Percentiles rank a stretch among this genome's conserved stretches.
phyloP scores from a whole-genome alignment of 2,329 filamentous ascomycete species.

The Emergomyces africanus region DNA sequence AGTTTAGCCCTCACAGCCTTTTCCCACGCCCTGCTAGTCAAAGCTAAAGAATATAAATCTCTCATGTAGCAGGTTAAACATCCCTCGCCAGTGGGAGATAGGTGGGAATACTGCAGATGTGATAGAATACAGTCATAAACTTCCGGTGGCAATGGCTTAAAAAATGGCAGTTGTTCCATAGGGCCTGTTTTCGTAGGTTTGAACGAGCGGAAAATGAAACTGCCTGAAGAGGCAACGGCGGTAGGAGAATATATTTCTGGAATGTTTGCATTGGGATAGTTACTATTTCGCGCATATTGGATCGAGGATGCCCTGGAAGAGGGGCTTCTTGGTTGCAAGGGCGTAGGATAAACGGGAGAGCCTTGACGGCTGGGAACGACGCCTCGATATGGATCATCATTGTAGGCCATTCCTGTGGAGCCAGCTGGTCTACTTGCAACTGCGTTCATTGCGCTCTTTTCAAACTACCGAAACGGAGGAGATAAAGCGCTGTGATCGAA shows the following conservation, averaged over 20 bases:
- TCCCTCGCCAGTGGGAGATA: slow-evolving; percentile 24
- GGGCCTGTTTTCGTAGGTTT: slow-evolving; percentile 25
- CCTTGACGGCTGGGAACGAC: slow-evolving; percentile 14
- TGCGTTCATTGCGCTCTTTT: slow-evolving; percentile 25
- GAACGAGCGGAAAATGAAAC: slow-evolving; percentile 22
- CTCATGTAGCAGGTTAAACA: slow-evolving; percentile 43
- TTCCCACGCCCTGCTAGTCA: slow-evolving; percentile 46
- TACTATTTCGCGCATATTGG: slow-evolving; percentile 12
- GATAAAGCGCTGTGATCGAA: neutral
- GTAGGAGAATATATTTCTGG: slow-evolving; percentile 28
- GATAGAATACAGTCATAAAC: slow-evolving; percentile 44
- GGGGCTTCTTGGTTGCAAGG: slow-evolving; percentile 22
- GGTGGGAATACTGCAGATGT: slow-evolving; percentile 37
- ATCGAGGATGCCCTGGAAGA: slow-evolving; percentile 20
- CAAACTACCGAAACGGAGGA: neutral
- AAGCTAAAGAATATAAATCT: slow-evolving; percentile 40
- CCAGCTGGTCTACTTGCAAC: slow-evolving; percentile 26
- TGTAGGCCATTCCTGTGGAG: slow-evolving; percentile 21
- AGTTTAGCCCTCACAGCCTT: slow-evolving; percentile 37
- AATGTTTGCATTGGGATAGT: slow-evolving; percentile 24
- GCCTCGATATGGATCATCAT: slow-evolving; percentile 16
- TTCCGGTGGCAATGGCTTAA: slow-evolving; percentile 37
- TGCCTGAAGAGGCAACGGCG: slow-evolving; percentile 15
- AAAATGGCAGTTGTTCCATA: slow-evolving; percentile 24
- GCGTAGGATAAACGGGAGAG: slow-evolving; percentile 11